These are phyloP conservation scores for Rhodotorula sp. DNA, from an alignment of 1,284 basidiomycete species.

Conservation along the genomic window DNA sequence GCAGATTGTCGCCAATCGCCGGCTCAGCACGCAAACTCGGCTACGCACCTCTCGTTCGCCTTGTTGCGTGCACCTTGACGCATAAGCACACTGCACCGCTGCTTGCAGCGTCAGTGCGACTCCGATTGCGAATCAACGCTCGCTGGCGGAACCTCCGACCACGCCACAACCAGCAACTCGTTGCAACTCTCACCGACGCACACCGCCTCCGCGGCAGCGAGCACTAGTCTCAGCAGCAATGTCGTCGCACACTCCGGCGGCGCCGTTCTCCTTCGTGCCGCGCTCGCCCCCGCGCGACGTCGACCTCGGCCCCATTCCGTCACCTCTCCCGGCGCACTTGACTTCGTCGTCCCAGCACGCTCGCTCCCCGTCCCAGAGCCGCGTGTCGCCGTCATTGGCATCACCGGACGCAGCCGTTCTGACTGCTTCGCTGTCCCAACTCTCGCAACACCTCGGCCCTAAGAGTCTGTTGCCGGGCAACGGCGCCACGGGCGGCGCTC, in stretches of 20 bases:
- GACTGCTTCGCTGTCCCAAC: conserved; percentile 24
- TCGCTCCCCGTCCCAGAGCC: conserved; percentile 20
- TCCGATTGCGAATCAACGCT: too few species aligned
- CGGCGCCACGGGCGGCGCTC: background rate
- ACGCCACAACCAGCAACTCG: too few species aligned
- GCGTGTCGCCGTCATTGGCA: conserved; percentile 30
- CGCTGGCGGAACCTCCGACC: too few species aligned
- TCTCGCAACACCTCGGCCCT: conserved; percentile 25
- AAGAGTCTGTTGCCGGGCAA: conserved; percentile 1
- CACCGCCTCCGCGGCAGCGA: background rate
- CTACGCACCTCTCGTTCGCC: too few species aligned
- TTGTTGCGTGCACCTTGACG: too few species aligned
- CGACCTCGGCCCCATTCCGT: conserved; percentile 3
- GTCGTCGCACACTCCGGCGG: background rate
- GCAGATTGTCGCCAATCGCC: too few species aligned
- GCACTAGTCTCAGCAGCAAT: too few species aligned
- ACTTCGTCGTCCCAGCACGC: conserved; percentile 7
- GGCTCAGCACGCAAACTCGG: too few species aligned
- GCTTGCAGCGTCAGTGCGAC: too few species aligned
- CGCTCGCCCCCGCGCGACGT: conserved; percentile 20
- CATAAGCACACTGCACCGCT: too few species aligned
- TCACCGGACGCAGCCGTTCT: conserved; percentile 29
- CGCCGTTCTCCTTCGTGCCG: conserved; percentile 35
- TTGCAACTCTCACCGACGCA: background rate
- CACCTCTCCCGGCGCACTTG: conserved; percentile 2